phyloP scores from a whole-genome alignment of 1,139 yeast species.

The Lodderomyces elongisporus region DNA sequence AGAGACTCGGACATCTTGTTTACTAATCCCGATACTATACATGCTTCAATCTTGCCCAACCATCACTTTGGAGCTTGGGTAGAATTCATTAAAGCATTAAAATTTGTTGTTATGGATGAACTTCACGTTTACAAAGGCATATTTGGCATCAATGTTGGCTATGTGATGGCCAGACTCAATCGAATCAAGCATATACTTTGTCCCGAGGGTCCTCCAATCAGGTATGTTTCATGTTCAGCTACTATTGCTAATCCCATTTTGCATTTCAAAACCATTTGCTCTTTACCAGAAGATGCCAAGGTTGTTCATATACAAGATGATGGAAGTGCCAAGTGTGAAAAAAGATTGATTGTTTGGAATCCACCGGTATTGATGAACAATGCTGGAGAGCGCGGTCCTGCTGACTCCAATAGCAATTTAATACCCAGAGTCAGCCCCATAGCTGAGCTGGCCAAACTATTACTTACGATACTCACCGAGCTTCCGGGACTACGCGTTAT shows the following conservation, averaged over 20 bases:
- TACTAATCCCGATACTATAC: conserved; percentile 93
- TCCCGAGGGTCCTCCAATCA: conserved; percentile 23
- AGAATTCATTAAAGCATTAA: conserved; percentile 56
- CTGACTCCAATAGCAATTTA: conserved; percentile 16
- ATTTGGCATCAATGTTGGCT: conserved; percentile 88
- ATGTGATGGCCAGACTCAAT: conserved; percentile 68
- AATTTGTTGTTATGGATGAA: conserved; percentile 82
- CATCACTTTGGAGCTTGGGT: conserved; percentile 49
- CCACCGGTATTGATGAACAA: conserved; percentile 65
- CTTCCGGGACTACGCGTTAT: conserved; percentile 61
- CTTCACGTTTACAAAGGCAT: conserved; percentile 84
- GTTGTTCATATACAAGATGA: conserved; percentile 60
- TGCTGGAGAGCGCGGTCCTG: conserved; percentile 37
- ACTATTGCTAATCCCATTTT: conserved; percentile 69
- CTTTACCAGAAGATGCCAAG: conserved; percentile 40
- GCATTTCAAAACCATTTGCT: conserved; percentile 72
- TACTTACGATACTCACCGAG: conserved; percentile 57
- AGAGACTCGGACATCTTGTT: conserved; percentile 71
- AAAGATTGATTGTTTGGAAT: conserved; percentile 75
- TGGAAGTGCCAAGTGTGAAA: conserved; percentile 84
- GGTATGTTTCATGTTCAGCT: conserved; percentile 88
- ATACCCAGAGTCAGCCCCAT: conserved; percentile 63
- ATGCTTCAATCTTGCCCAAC: conserved; percentile 75
- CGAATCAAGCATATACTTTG: conserved; percentile 15
- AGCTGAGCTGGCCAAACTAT: conserved; percentile 66